Evolutionary conservation across 257 asterid species (phyloP).

Genomic region (Solanum chilense): DNA sequence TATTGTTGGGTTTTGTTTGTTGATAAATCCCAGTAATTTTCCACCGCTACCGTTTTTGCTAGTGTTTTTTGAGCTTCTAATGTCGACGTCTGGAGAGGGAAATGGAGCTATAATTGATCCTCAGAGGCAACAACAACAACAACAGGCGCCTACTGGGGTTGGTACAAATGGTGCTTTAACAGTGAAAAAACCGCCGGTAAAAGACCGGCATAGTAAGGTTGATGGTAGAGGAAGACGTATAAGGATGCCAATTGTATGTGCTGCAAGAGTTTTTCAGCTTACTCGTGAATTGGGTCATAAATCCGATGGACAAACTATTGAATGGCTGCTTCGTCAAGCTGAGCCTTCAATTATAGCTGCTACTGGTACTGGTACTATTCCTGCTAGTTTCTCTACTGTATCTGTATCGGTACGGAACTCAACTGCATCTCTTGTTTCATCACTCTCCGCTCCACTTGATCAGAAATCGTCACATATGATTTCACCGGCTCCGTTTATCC

Average conservation of each 20-base stretch:
- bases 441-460: conserved; percentile 36
- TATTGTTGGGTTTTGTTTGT: neutral
- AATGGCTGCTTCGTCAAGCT: conserved; percentile 96
- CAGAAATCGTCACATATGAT: conserved; percentile 44
- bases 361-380: conserved; percentile 92
- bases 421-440: neutral
- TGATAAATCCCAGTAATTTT: neutral
- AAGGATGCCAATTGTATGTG: conserved; percentile 96
- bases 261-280: conserved; percentile 94
- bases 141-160: conserved; percentile 11
- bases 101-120: neutral
- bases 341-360: conserved; percentile 97
- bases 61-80: neutral
- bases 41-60: rapidly evolving
- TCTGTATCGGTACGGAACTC: conserved; percentile 5
- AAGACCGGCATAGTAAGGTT: conserved; percentile 96
- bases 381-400: conserved; percentile 65
- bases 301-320: conserved; percentile 96
- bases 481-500: conserved; percentile 67
- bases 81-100: neutral
- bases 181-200: conserved; percentile 81
- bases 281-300: conserved; percentile 90
- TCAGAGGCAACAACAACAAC: conserved; percentile 13
- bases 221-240: conserved; percentile 96
- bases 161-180: conserved; percentile 8